Percentiles rank a stretch among this genome's conserved stretches.
Evolutionary conservation across 2,329 filamentous ascomycete genomes (phyloP).

Genomic region (Venturia effusa): DNA sequence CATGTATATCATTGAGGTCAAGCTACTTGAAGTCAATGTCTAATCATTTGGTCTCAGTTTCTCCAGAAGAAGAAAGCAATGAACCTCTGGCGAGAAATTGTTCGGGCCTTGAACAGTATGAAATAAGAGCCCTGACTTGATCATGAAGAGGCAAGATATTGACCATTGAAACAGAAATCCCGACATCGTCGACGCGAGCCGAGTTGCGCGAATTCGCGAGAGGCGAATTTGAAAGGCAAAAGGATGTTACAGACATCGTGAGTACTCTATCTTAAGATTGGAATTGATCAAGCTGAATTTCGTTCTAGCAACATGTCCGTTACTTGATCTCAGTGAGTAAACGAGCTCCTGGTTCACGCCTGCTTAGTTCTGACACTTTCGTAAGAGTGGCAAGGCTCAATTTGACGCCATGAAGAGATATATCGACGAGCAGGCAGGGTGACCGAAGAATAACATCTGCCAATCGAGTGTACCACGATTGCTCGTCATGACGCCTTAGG

Average conservation of each 20-base stretch:
- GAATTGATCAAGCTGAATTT: background rate
- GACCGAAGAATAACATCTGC: background rate
- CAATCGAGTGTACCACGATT: background rate
- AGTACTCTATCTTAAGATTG: conserved; percentile 11
- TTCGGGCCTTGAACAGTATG: conserved; percentile 30
- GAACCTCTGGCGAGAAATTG: conserved; percentile 36
- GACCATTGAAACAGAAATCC: conserved; percentile 20
- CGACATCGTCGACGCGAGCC: conserved; percentile 22
- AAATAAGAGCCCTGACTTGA: background rate
- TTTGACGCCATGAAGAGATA: conserved; percentile 38
- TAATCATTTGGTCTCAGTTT: conserved; percentile 25
- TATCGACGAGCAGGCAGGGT: conserved; percentile 23
- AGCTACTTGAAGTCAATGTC: background rate
- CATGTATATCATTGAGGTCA: background rate
- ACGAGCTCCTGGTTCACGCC: background rate
- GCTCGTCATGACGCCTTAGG: no score
- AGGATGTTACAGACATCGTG: conserved; percentile 36
- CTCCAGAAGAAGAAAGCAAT: conserved; percentile 37
- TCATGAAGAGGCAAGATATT: background rate
- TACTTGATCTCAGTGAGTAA: conserved; percentile 34
- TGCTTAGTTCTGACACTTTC: background rate
- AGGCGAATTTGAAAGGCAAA: conserved; percentile 37
- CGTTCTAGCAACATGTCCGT: conserved; percentile 31
- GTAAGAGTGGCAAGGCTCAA: conserved; percentile 29
- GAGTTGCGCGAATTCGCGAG: conserved; percentile 40